phyloP scores from a whole-genome alignment of 257 asterid genomes.

The Solanum arcanum region DNA sequence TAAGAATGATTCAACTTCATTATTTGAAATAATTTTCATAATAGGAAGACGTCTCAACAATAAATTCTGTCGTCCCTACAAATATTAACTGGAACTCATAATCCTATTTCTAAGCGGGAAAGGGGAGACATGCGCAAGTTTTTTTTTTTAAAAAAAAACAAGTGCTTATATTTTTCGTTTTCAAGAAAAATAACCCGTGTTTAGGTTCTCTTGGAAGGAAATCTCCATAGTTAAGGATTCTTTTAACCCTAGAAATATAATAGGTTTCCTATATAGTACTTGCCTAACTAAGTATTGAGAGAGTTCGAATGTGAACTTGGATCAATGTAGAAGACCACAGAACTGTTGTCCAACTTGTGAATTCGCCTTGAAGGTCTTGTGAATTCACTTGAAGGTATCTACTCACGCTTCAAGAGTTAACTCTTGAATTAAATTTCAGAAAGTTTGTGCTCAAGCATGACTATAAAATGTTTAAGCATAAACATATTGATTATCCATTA shows the following conservation, averaged over 20 bases:
- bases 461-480: no score
- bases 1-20: not conserved
- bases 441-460: not conserved
- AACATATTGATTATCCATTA: not conserved
- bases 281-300: not conserved
- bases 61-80: not conserved
- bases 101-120: no score
- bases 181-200: not conserved
- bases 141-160: not conserved
- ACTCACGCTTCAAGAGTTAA: not conserved
- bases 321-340: not conserved
- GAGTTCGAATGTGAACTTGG: not conserved
- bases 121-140: not conserved
- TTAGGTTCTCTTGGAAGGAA: not conserved
- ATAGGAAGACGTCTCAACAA: not conserved
- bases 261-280: no score
- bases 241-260: not conserved
- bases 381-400: not conserved
- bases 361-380: no score
- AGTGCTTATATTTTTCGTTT: not conserved
- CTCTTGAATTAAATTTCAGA: not conserved
- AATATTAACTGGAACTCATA: not conserved
- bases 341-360: not conserved
- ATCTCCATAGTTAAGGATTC: no score
- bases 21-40: not conserved